These are phyloP conservation scores for Coemansia sp. DNA, from an alignment of 192 early-diverging fungal species.

Conservation along the genomic window DNA sequence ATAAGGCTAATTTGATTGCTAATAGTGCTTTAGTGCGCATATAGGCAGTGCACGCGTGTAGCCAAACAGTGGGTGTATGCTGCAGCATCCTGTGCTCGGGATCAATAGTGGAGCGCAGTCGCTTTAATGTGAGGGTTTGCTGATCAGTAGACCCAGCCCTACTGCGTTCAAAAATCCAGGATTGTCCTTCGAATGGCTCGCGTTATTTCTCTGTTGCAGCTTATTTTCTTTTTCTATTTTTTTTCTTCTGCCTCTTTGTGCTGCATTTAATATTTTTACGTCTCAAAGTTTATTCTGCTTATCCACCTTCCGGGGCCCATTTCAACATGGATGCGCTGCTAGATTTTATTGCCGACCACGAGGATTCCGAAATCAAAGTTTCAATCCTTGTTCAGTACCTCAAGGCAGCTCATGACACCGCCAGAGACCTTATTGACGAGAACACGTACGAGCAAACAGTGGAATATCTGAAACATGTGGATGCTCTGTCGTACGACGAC, in stretches of 20 bases:
- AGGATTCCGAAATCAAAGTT: background rate
- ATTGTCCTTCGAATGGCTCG: background rate
- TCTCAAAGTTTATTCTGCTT: background rate
- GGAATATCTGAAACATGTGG: background rate
- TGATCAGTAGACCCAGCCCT: background rate
- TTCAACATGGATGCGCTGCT: slow-evolving; percentile 8
- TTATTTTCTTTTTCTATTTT: slow-evolving; percentile 1
- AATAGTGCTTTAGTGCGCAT: too few species aligned
- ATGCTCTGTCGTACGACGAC: background rate
- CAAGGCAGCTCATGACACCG: background rate
- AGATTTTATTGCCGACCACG: background rate
- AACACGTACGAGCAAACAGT: slow-evolving; percentile 4
- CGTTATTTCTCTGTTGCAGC: background rate
- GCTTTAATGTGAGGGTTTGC: background rate
- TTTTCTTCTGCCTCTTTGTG: slow-evolving; percentile 1
- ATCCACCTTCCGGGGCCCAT: background rate
- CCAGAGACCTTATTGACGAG: background rate
- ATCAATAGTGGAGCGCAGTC: background rate
- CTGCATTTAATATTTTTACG: background rate
- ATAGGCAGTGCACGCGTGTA: background rate
- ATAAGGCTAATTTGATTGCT: background rate
- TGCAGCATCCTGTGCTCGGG: background rate
- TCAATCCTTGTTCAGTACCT: background rate
- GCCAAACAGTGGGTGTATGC: background rate
- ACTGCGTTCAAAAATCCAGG: background rate